Evolutionary conservation across 2,329 filamentous ascomycete genomes (phyloP), one percentile per base, ranked within the genome.

Genomic region (Nemania bipapillata): DNA sequence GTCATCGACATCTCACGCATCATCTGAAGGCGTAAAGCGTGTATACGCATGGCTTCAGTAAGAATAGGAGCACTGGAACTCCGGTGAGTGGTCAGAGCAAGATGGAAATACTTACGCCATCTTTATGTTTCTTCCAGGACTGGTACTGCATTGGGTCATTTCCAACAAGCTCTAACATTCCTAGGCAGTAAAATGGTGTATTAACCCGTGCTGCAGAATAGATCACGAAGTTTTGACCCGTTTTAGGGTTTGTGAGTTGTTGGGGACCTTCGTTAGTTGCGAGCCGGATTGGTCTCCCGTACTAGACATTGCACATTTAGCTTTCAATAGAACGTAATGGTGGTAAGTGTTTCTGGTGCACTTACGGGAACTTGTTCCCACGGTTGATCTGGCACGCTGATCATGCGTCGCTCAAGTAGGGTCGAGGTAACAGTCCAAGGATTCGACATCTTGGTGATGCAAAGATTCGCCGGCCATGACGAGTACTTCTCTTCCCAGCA

Each of bases 171-270:
- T 80, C 78, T 4, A 81, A 74, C 76, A 79, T 75, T 0, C 78
- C 79, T 0, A 80, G 73, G 65, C 78, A 80, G 70, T 80, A 80
- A 68, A 76, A 80, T 2, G 79, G 79, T 7, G 79, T 80, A 63
- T 80, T 79, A 8, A 80, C 78, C 9, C 79, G 75, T n/a, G 79
- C 78, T 8, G 77, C 79, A 11, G 78, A 80, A 69, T 80, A 80
- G 20, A 80, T 75, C 28, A 80, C 74, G 49, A 80, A 79, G 61
- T 77, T 76, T 60, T 80, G 79, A 22, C 78, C 78, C 42, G 78
- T 80, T 62, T 68, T 75, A 11, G 79, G 79, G 58, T 80, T 80
- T n/a, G 72, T 75, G 53, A 80, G 78, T 62, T 80, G 78, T 65
- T 80, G 74, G 0, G 78, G 79, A 0, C 78, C 79, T 57, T 80